Evolutionary conservation across 2,329 filamentous ascomycete genomes (phyloP).

Genomic region (Phialocephala sp.): DNA sequence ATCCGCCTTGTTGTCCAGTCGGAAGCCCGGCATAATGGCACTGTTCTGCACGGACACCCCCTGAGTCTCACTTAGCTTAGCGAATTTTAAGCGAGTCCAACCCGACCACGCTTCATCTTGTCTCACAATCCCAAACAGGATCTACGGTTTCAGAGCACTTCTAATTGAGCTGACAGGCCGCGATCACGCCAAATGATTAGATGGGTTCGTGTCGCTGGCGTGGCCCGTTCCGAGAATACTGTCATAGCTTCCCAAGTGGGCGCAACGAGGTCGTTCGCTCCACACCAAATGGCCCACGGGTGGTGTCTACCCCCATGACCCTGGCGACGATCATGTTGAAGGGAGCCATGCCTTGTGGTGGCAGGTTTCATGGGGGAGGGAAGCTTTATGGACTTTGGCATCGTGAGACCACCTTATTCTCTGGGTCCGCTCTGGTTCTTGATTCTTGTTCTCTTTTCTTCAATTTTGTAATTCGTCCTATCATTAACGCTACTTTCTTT

Average conservation of each 20-base stretch:
- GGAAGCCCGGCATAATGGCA: background rate
- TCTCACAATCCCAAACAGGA: slow-evolving; percentile 10
- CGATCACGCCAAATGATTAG: background rate
- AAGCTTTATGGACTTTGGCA: slow-evolving; percentile 9
- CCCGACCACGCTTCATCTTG: background rate
- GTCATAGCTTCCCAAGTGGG: slow-evolving; percentile 9
- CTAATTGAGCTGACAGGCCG: background rate
- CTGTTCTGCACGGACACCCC: background rate
- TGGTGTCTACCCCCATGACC: slow-evolving; percentile 4
- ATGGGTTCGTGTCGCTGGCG: background rate
- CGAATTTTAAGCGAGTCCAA: slow-evolving; percentile 1
- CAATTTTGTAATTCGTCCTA: slow-evolving; percentile 7
- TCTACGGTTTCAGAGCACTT: background rate
- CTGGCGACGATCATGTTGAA: slow-evolving; percentile 3
- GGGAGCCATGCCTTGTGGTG: background rate
- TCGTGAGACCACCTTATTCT: slow-evolving; percentile 5
- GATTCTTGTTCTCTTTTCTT: background rate
- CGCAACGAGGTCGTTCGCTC: background rate
- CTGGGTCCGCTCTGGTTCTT: background rate
- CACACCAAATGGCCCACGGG: background rate
- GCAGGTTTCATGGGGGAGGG: background rate
- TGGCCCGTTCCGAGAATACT: slow-evolving; percentile 9
- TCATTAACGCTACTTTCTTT: slow-evolving; percentile 1
- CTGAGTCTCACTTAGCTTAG: background rate
- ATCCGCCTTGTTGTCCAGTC: background rate